These are phyloP conservation scores for Turnera subulata DNA, from an alignment of 345 rosid species.

Conservation along the genomic window DNA sequence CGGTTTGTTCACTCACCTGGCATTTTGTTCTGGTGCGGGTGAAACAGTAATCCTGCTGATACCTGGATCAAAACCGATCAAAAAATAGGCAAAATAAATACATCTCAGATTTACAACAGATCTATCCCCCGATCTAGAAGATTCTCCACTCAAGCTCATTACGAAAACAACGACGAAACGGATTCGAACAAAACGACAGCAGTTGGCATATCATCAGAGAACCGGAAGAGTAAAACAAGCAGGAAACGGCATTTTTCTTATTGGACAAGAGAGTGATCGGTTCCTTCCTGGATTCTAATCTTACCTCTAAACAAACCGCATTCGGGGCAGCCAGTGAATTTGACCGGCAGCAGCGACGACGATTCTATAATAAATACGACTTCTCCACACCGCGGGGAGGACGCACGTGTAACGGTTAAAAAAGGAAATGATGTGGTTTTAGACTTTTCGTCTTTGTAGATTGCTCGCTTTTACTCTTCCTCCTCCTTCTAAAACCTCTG, in stretches of 20 bases:
- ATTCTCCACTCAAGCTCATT: conserved; percentile 1
- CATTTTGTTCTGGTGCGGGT: conserved; percentile 27
- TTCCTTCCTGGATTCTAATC: too few species aligned
- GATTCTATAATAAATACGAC: too few species aligned
- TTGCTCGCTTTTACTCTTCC: too few species aligned
- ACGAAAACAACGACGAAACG: conserved; percentile 6
- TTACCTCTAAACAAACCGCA: too few species aligned
- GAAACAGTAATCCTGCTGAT: conserved; percentile 13
- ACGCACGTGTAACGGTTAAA: neutral
- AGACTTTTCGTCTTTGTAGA: too few species aligned
- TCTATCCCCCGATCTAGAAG: conserved; percentile 16
- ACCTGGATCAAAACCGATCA: conserved; percentile 22
- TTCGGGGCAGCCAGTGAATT: neutral
- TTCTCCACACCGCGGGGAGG: too few species aligned
- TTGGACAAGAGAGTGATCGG: too few species aligned
- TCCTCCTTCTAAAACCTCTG: conserved; percentile 2
- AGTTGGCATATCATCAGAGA: conserved; percentile 12
- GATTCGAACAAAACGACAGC: conserved; percentile 2
- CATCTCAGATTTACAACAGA: conserved; percentile 10
- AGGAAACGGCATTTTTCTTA: neutral
- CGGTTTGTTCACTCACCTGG: conserved; percentile 37
- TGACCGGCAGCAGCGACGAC: too few species aligned
- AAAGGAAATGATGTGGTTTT: neutral
- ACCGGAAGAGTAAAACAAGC: conserved; percentile 2
- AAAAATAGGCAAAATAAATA: conserved; percentile 13